Conservation (phyloP, 2,329 filamentous ascomycete species). For the Xylariaceae sp. region DNA sequence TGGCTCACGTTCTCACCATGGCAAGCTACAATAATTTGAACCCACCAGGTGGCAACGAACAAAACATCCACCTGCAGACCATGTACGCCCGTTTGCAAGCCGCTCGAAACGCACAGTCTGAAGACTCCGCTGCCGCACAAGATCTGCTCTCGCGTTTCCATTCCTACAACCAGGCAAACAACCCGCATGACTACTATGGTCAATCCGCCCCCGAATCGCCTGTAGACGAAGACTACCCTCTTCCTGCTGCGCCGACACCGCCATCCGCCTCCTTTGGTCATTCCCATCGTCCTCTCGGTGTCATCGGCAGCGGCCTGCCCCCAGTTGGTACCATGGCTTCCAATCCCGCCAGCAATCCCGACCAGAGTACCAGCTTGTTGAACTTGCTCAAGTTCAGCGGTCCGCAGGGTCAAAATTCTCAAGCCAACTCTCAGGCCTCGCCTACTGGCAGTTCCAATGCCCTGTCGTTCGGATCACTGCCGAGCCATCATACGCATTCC, state of each 20-base stretch:
- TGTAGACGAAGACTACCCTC: slow-evolving; percentile 29
- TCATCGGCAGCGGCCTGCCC: slow-evolving; percentile 39
- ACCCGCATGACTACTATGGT: slow-evolving; percentile 28
- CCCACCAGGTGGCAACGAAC: slow-evolving; percentile 29
- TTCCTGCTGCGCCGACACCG: slow-evolving; percentile 43
- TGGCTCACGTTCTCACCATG: slow-evolving; percentile 25
- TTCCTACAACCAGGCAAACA: slow-evolving; percentile 27
- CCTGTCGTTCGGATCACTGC: slow-evolving; percentile 19
- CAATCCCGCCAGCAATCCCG: slow-evolving; percentile 28
- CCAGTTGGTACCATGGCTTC: slow-evolving; percentile 44
- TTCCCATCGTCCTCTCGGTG: slow-evolving; percentile 35
- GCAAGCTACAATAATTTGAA: slow-evolving; percentile 30
- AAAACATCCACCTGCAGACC: slow-evolving; percentile 34
- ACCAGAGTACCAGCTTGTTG: slow-evolving; percentile 51
- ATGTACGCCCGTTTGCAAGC: slow-evolving; percentile 36
- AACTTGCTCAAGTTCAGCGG: slow-evolving; percentile 57
- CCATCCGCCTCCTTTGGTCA: slow-evolving; percentile 35
- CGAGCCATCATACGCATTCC: slow-evolving; percentile 21
- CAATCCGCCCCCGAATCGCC: slow-evolving; percentile 26
- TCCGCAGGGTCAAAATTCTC: slow-evolving; percentile 30
- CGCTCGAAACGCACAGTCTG: slow-evolving; percentile 23
- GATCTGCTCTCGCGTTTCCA: slow-evolving; percentile 31
- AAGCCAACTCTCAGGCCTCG: slow-evolving; percentile 26
- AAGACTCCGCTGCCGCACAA: slow-evolving; percentile 20
- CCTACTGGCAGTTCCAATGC: slow-evolving; percentile 20